These are phyloP conservation scores for Artemisia annua DNA, from an alignment of 129 eudicot genomes.

Conservation along the genomic window DNA sequence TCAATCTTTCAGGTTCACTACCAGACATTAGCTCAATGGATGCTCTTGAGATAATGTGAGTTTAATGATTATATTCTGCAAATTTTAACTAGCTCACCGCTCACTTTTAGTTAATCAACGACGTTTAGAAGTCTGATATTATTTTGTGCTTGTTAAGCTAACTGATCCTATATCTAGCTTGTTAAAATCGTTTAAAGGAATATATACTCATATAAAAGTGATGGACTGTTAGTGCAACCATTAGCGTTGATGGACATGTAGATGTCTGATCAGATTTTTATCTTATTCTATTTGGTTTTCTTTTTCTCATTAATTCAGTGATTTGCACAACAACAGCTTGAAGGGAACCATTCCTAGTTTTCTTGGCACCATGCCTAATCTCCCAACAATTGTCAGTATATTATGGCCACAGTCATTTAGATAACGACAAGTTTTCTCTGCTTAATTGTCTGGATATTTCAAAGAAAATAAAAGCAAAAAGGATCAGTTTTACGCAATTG, in stretches of 20 bases:
- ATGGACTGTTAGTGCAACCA: too few species aligned
- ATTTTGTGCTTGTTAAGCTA: not conserved
- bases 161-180: not conserved
- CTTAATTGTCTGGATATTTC: too few species aligned
- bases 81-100: not conserved
- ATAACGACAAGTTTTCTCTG: too few species aligned
- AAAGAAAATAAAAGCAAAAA: too few species aligned
- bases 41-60: constrained; percentile 61
- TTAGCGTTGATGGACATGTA: too few species aligned
- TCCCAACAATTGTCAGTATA: constrained; percentile 54
- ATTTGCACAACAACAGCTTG: constrained; percentile 61
- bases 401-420: not conserved
- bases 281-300: not conserved
- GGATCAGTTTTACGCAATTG: too few species aligned
- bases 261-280: not conserved
- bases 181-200: too few species aligned
- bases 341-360: constrained; percentile 52
- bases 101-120: not conserved
- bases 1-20: constrained; percentile 48
- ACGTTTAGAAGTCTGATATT: not conserved
- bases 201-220: too few species aligned
- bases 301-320: constrained; percentile 33
- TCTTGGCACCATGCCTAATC: constrained; percentile 56
- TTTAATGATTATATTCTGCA: not conserved
- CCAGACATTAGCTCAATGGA: constrained; percentile 75